Base-by-base conservation (phyloP, 2,329 filamentous ascomycete species). In the Penicillium sp. region DNA sequence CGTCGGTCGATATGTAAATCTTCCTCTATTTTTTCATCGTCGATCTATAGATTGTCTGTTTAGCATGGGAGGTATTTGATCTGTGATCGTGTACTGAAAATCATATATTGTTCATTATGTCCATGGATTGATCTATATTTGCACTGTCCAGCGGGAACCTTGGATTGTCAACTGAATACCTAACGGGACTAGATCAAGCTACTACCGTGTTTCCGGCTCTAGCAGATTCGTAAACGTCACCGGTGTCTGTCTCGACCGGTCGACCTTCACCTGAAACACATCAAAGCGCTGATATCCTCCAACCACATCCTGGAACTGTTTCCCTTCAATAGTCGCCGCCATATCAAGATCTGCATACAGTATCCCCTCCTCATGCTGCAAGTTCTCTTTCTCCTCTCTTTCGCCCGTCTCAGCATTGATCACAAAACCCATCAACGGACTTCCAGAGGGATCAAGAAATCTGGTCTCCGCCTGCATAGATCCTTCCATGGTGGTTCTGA, bases 221-320 rank as follows among this genome's bases (percentile, higher is more conserved):
- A 33, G 13, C 31, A 4, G 16, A 4, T 56, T 44, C 4, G 48
- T 55, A 52, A 76, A 76, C 0, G 48, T 65, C 0, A 69, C 68
- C 0, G 78, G 78, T 14, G 73, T 58, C 24, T 68, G 63, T 22
- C 49, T 51, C 4, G 65, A 71, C 1, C 80, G 68, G 58, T 82
- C 71, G 0, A 85, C 78, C 31, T 75, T 79, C 9, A 84, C 52
- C 29, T 82, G 72, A 60, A 85, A 85, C 1, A 85, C 72, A 64
- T 85, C 82, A 3, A 81, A 65, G 2, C 83, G 69, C 65, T 85
- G 83, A 67, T 85, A 84, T 0, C 81, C 81, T 0, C 82, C 82
- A 1, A 81, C 80, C 2, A 83, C 75, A 66, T 85, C 83, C 57
- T 84, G 82, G 58, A 81, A 84, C 64, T 84, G 82, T 61, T 85